phyloP scores from a whole-genome alignment of 2,329 filamentous ascomycete species.

The Tympanopsis confertula region DNA sequence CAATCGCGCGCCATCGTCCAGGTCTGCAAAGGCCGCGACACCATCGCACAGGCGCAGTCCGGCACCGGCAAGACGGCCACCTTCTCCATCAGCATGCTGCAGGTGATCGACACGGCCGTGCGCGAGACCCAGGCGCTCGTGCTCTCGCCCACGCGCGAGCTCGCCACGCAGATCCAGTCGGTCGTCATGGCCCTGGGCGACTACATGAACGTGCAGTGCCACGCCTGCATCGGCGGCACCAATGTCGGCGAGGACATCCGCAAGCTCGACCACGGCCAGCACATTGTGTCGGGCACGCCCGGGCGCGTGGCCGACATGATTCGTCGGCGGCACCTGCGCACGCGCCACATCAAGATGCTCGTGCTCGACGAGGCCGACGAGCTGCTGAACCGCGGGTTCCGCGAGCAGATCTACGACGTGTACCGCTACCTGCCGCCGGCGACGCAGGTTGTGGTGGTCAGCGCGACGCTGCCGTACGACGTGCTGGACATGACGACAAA shows the following conservation, averaged over 20 bases:
- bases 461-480: slow-evolving; percentile 91
- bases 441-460: slow-evolving; percentile 96
- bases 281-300: slow-evolving; percentile 95
- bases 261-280: slow-evolving; percentile 93
- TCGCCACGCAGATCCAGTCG: slow-evolving; percentile 95
- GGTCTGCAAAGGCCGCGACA: slow-evolving; percentile 97
- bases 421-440: slow-evolving; percentile 93
- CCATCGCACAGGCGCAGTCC: slow-evolving; percentile 95
- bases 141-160: slow-evolving; percentile 86
- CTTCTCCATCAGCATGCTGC: slow-evolving; percentile 90
- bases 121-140: slow-evolving; percentile 91
- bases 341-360: slow-evolving; percentile 53
- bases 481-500: slow-evolving; percentile 99
- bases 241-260: slow-evolving; percentile 96
- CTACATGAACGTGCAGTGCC: slow-evolving; percentile 99
- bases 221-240: too few relatives aligned
- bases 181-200: slow-evolving; percentile 99
- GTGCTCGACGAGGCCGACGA: slow-evolving; percentile 51
- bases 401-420: slow-evolving; percentile 98
- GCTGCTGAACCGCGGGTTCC: slow-evolving; percentile 80
- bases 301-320: slow-evolving; percentile 71
- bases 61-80: too few relatives aligned
- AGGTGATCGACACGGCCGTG: slow-evolving; percentile 87
- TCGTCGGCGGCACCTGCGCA: slow-evolving; percentile 41
- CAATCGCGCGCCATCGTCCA: slow-evolving; percentile 97